phyloP scores from a whole-genome alignment of 1,284 basidiomycete species.

The Limonomyces culmigenus region DNA sequence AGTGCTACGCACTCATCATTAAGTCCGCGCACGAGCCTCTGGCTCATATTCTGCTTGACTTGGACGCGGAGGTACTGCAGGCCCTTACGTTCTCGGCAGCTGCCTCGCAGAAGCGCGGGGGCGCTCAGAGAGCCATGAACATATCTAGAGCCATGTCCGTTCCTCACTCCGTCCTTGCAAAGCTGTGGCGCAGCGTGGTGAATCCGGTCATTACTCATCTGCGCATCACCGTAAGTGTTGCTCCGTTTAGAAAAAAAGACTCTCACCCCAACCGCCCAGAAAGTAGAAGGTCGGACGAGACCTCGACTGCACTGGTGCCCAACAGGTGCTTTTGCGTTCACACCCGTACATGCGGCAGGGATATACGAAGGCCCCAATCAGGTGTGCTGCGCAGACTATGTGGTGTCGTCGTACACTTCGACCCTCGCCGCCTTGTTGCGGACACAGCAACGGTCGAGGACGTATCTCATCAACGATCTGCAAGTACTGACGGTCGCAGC shows the following conservation, averaged over 20 bases:
- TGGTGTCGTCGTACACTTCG: constrained; percentile 1
- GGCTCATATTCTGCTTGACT: neutral
- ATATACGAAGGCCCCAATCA: neutral
- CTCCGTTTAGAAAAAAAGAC: neutral
- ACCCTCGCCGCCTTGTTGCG: neutral
- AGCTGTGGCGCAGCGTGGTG: neutral
- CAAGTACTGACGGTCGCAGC: neutral
- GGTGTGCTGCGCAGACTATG: neutral
- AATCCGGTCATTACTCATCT: neutral
- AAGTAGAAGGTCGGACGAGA: neutral
- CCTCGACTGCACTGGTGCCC: neutral
- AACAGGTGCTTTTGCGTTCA: neutral
- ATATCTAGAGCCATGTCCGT: neutral
- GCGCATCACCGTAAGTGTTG: neutral
- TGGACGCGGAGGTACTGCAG: neutral
- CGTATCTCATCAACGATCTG: neutral
- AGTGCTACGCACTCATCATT: neutral
- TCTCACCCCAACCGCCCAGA: neutral
- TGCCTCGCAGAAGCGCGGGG: neutral
- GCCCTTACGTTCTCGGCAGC: neutral
- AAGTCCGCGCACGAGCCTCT: neutral
- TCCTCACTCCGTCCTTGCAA: neutral
- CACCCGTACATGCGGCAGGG: constrained; percentile 1
- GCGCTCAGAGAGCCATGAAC: neutral
- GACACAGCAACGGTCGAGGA: neutral